Base-by-base conservation (phyloP, 1,139 yeast genomes). In the Hyphopichia fennica region DNA sequence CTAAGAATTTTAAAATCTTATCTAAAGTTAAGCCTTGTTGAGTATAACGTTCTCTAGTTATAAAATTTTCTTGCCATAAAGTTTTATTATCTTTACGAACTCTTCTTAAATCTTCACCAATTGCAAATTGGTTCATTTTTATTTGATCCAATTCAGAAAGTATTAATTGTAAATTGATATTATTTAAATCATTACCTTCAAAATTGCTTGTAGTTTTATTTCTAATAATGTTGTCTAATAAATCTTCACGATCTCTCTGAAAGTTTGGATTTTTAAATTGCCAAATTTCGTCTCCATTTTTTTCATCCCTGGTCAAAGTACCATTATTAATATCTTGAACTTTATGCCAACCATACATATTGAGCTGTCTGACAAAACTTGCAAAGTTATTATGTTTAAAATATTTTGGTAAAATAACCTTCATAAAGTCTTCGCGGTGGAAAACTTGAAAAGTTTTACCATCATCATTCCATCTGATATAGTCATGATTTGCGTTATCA, bases 281-380 rank as follows among this genome's bases (percentile, higher is more conserved):
- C 87, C 87, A 83, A 45, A 63, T 67, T 56, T 72, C 74, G 35
- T 69, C 73, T 11, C 51, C 55, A 13, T 56, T 62, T 35, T 69
- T 57, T 52, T 74, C 72, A 50, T 83, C 90, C 39, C 78, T 83
- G 28, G 66, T 67, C 65, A 86, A 65, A 2, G 87, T 77, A 1
- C 93, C 93, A 22, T 80, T 75, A 39, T 67, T 82, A 41, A 84
- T 79, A 62, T 85, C 96, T 61, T 82, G 95, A 7, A 93, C 93
- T 65, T 93, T 93, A 66, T 93, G 98, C 90, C 96, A 93, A 31
- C 98, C 99, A 59, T 93, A 93, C 96, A 93, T 93, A 65, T 93
- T 93, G 57, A 93, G 75, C 60, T 93, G 99, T 46, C 98, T 79
- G 8, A 91, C 98, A 69, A 93, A 93, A 52, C 93, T 82, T 33